Conservation (phyloP, 768 basidiomycete species). For the Kwoniella mangroviensis region DNA sequence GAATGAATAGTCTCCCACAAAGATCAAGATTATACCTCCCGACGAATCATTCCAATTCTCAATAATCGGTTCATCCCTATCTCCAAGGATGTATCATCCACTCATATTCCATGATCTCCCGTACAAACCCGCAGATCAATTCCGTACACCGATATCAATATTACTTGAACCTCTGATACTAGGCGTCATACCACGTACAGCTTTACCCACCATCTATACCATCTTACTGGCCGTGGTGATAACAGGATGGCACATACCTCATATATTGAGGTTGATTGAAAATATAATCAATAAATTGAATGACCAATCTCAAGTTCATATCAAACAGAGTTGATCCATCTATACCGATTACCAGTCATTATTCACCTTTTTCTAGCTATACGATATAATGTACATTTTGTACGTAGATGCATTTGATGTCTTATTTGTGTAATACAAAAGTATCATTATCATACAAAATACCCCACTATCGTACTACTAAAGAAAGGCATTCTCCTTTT, state of each 20-base stretch:
- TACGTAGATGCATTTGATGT: too few relatives aligned
- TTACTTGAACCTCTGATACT: conserved; percentile 24
- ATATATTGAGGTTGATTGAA: conserved; percentile 24
- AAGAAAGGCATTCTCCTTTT: too few relatives aligned
- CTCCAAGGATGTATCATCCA: conserved; percentile 7
- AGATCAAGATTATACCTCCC: not conserved
- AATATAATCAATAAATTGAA: not conserved
- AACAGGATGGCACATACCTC: conserved; percentile 24
- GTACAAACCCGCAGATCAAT: not conserved
- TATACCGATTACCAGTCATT: too few relatives aligned
- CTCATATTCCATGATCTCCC: not conserved
- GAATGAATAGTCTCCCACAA: conserved; percentile 2
- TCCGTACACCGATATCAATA: conserved; percentile 6
- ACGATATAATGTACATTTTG: too few relatives aligned
- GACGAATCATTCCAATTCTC: not conserved
- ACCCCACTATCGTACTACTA: not conserved
- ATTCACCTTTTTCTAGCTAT: too few relatives aligned
- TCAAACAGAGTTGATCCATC: too few relatives aligned
- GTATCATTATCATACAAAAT: not conserved
- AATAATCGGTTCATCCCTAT: not conserved
- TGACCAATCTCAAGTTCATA: too few relatives aligned
- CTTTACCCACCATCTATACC: conserved; percentile 29
- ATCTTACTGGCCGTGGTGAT: conserved; percentile 24
- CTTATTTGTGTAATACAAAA: not conserved
- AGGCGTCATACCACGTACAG: conserved; percentile 38